Conservation (phyloP, 768 basidiomycete genomes). For the Lepiota venenata region DNA sequence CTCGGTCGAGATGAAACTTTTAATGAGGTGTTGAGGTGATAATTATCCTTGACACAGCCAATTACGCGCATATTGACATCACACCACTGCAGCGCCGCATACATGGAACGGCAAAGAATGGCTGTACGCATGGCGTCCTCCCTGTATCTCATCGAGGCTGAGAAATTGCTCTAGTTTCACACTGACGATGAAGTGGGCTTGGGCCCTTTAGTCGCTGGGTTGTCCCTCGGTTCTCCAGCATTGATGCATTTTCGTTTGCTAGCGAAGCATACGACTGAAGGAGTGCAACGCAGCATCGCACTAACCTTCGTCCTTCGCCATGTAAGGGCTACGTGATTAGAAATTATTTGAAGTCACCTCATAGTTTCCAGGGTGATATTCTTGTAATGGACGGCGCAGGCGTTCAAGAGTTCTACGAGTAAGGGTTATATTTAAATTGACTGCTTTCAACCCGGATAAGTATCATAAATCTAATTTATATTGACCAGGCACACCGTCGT, state of each 20-base stretch:
- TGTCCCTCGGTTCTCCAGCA: slow-evolving; percentile 76
- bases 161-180: slow-evolving; percentile 54
- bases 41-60: neutral
- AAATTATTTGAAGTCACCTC: neutral
- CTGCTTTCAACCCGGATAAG: neutral
- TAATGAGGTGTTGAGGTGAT: slow-evolving; percentile 71
- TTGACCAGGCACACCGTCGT: slow-evolving; percentile 64
- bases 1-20: slow-evolving; percentile 41
- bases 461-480: neutral
- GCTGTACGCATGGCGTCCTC: slow-evolving; percentile 42
- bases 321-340: slow-evolving; percentile 34
- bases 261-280: slow-evolving; percentile 29
- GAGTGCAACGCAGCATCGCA: slow-evolving; percentile 31
- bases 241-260: slow-evolving; percentile 74
- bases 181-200: slow-evolving; percentile 75
- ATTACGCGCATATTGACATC: neutral
- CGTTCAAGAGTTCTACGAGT: slow-evolving; percentile 74
- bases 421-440: slow-evolving; percentile 20
- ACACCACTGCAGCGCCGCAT: slow-evolving; percentile 52
- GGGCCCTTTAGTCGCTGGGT: slow-evolving; percentile 68
- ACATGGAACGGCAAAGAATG: slow-evolving; percentile 87
- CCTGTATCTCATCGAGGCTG: neutral
- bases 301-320: slow-evolving; percentile 64
- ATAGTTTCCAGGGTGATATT: slow-evolving; percentile 58
- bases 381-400: slow-evolving; percentile 72